Evolutionary conservation across 2,329 filamentous ascomycete genomes (phyloP).

Genomic region (Colletotrichum navitas): DNA sequence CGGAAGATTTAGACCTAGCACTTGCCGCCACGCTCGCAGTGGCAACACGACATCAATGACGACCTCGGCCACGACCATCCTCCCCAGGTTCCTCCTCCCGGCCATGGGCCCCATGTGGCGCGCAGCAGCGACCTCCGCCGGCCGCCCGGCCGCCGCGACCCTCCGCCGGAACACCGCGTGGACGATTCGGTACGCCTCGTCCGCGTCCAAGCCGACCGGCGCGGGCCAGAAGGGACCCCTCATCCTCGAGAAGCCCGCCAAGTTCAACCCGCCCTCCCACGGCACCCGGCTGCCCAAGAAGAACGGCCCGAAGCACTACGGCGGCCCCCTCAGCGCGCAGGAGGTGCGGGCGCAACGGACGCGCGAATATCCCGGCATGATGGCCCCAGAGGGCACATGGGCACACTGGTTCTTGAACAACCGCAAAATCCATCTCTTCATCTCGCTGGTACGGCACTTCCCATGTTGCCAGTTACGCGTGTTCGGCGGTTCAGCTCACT

Average conservation of each 20-base stretch:
- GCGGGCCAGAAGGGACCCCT: constrained; percentile 65
- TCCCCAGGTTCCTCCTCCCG: constrained; percentile 78
- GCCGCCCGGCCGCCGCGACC: constrained; percentile 44
- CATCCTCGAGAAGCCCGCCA: constrained; percentile 86
- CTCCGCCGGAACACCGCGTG: constrained; percentile 39
- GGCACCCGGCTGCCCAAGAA: constrained; percentile 74
- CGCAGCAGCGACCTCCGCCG: constrained; percentile 46
- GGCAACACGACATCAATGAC: constrained; percentile 53
- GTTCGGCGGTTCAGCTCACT: neutral
- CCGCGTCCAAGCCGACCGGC: constrained; percentile 45
- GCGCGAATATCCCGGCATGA: constrained; percentile 88
- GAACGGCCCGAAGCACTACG: constrained; percentile 76
- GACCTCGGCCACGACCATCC: constrained; percentile 61
- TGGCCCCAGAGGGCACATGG: constrained; percentile 85
- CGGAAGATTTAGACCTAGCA: constrained; percentile 6
- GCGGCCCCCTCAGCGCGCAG: constrained; percentile 74
- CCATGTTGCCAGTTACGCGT: neutral
- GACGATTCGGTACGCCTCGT: constrained; percentile 51
- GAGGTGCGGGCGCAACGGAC: constrained; percentile 75
- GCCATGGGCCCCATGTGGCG: constrained; percentile 70
- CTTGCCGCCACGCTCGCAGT: constrained; percentile 4
- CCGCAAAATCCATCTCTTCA: constrained; percentile 80
- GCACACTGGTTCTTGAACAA: constrained; percentile 88
- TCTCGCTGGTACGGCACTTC: constrained; percentile 77
- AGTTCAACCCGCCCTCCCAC: constrained; percentile 94